Evolutionary conservation across 78 protist species (phyloP).

Genomic region (Dictyostelium intermedium): DNA sequence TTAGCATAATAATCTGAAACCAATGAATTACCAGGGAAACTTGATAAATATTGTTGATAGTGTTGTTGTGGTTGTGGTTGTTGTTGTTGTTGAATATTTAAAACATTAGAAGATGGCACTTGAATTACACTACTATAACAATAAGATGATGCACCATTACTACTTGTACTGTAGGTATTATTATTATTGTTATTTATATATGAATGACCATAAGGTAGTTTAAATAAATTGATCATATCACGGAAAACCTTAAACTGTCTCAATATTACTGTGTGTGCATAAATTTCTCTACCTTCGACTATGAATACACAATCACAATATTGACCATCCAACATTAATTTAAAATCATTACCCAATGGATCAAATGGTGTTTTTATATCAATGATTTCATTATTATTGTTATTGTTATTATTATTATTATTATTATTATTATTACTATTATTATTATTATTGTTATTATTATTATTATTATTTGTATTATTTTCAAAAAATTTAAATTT

Average conservation of each 20-base stretch:
- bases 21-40: not conserved
- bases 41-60: not conserved
- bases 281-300: slow-evolving; percentile 53
- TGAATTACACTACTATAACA: not conserved
- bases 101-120: not conserved
- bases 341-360: slow-evolving; percentile 60
- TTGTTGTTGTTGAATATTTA: not conserved
- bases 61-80: not conserved
- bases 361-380: slow-evolving; percentile 57
- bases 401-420: no score
- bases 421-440: no score
- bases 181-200: not conserved
- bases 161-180: not conserved
- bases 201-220: not conserved
- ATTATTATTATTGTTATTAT: no score
- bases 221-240: slow-evolving; percentile 5
- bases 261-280: slow-evolving; percentile 34
- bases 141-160: not conserved
- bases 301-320: slow-evolving; percentile 58
- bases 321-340: slow-evolving; percentile 52
- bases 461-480: not conserved
- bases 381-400: not conserved
- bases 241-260: slow-evolving; percentile 56
- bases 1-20: not conserved
- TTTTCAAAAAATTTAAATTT: not conserved